Conservation (phyloP, 2,329 filamentous ascomycete genomes). For the Lecanicillium sp. region DNA sequence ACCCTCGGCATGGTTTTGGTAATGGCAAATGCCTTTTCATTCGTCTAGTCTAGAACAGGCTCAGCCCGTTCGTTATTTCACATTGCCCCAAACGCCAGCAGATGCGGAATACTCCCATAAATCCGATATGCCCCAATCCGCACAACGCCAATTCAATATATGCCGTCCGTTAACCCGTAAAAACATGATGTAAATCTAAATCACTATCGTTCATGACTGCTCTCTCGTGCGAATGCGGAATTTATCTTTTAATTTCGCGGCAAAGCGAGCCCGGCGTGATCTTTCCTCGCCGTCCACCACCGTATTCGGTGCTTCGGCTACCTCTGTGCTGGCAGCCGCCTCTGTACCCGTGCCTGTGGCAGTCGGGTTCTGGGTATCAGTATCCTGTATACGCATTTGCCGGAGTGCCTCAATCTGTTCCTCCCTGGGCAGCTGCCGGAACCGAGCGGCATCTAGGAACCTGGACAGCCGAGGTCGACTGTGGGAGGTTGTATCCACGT, state of each 20-base stretch:
- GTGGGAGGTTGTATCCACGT: constrained; percentile 22
- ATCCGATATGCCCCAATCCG: no score
- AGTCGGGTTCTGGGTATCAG: constrained; percentile 14
- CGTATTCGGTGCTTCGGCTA: no score
- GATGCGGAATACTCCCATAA: no score
- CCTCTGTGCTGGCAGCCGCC: background rate
- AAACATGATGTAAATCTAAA: background rate
- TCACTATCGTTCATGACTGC: constrained; percentile 18
- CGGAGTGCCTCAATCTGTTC: constrained; percentile 55
- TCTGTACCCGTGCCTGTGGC: constrained; percentile 8
- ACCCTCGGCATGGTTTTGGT: no score
- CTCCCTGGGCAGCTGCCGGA: constrained; percentile 51
- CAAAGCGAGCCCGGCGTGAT: constrained; percentile 34
- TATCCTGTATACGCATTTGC: constrained; percentile 25
- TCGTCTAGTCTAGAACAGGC: no score
- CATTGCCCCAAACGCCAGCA: no score
- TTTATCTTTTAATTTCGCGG: constrained; percentile 43
- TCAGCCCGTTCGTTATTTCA: no score
- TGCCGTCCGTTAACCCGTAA: background rate
- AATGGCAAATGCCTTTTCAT: no score
- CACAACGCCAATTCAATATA: no score
- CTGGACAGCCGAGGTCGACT: constrained; percentile 39
- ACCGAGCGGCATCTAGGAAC: constrained; percentile 47
- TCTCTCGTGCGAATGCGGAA: constrained; percentile 44
- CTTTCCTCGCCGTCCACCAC: constrained; percentile 22